Evolutionary conservation across 1,284 basidiomycete species (phyloP), one percentile per base, ranked within the genome.

Genomic region (Ceratobasidium sp.): DNA sequence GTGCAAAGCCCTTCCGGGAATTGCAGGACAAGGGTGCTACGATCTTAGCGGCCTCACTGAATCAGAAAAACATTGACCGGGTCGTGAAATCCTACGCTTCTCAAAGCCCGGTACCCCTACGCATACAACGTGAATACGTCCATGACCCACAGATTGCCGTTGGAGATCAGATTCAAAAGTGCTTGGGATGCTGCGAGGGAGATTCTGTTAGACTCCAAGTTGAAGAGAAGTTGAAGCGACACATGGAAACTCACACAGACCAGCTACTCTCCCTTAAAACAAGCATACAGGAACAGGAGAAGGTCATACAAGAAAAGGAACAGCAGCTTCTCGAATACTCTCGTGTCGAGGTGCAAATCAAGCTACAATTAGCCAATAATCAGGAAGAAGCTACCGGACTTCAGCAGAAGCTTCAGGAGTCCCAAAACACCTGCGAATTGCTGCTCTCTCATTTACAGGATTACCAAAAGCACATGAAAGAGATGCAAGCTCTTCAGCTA

Each of bases 401-500:
- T 36, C 45, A 34, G 2, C 45, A 50, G n/a, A 8, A 6, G 26
- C 48, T 61, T 9, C 34, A 41, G 43, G 41, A 61, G 23, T 39
- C 14, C 8, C 64, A 45, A 23, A 28, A 28, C 26, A 45, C 58
- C 6, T 32, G 48, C 14, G 16, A 23, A 2, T 39, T 55, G 9
- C 53, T 69, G 12, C 58, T 46, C 10, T 55, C 48, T n/a, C 48
- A 64, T 23, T 64, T 73, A 6, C 67, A 73, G 48, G 26, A 53
- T 8, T 46, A 57, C 8, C 65, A 73, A n/a, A 28, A 12, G 8
- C 8, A 26, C 16, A 18, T 21, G 10, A 30, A 6, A 12, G 36
- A 58, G 21, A 3, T 46, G 32, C 45, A 14, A 3, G 30, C 45
- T 8, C 45, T 32, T 23, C 21, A 62, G 28, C 18, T 4, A 9